Evolutionary conservation across 306 rosid species (phyloP).

Genomic region (Medicago ruthenica): DNA sequence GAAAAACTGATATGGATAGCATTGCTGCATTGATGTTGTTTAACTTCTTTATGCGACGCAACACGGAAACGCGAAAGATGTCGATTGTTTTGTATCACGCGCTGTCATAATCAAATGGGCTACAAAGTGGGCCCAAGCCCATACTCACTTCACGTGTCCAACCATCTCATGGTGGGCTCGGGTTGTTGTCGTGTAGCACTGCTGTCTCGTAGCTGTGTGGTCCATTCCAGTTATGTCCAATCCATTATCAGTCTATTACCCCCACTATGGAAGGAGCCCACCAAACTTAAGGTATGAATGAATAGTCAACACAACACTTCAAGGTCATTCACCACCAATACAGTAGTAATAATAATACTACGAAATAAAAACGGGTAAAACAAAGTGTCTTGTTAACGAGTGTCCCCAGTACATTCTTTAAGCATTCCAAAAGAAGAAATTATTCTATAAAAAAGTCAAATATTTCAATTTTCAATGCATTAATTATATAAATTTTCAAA

Average conservation of each 20-base stretch:
- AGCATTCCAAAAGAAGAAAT: too few species aligned
- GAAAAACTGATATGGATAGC: neutral
- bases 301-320: too few species aligned
- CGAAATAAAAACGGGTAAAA: too few species aligned
- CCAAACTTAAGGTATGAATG: too few species aligned
- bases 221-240: constrained; percentile 48
- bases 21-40: neutral
- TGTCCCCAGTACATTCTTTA: too few species aligned
- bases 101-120: constrained; percentile 50
- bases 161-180: constrained; percentile 57
- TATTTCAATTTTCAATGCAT: too few species aligned
- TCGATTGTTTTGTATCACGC: constrained; percentile 42
- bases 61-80: constrained; percentile 19
- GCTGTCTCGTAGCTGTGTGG: constrained; percentile 51
- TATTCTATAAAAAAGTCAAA: too few species aligned
- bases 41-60: neutral
- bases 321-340: too few species aligned
- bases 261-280: too few species aligned
- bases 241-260: neutral
- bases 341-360: too few species aligned
- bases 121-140: constrained; percentile 45
- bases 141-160: constrained; percentile 56
- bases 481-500: too few species aligned
- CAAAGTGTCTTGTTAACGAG: too few species aligned
- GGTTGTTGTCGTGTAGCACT: constrained; percentile 34